A percentile compares a stretch with the other conserved stretches of the same genome.
phyloP scores from a whole-genome alignment of 106 monocot species.

The Hemerocallis citrina region DNA sequence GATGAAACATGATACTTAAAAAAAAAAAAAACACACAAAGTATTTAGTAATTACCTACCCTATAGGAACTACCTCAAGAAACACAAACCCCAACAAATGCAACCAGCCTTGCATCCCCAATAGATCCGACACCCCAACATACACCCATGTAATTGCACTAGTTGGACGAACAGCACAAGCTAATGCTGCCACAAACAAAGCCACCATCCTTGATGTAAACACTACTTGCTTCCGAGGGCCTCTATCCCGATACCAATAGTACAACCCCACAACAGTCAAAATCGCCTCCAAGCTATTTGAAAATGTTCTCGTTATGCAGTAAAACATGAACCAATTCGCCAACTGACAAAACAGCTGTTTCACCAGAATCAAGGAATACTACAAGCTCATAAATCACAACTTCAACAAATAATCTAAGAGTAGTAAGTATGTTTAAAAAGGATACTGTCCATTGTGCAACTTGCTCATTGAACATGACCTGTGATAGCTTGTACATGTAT shows the following conservation, averaged over 20 bases:
- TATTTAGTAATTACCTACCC: conserved; percentile 53
- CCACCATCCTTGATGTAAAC: conserved; percentile 49
- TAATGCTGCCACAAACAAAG: conserved; percentile 59
- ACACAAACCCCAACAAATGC: conserved; percentile 43
- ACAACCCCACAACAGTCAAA: conserved; percentile 54
- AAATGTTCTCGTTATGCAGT: conserved; percentile 79
- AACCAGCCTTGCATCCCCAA: conserved; percentile 20
- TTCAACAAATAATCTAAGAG: neutral
- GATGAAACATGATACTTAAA: too few relatives aligned
- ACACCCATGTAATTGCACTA: conserved; percentile 92
- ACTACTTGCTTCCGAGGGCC: conserved; percentile 20
- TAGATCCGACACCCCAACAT: conserved; percentile 68
- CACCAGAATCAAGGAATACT: conserved; percentile 31
- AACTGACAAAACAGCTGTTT: conserved; percentile 78
- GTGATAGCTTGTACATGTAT: conserved; percentile 79
- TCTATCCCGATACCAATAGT: conserved; percentile 62
- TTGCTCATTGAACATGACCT: conserved; percentile 46
- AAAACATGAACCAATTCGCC: conserved; percentile 93
- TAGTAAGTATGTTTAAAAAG: conserved; percentile 15
- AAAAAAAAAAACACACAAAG: neutral
- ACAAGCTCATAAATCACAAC: neutral
- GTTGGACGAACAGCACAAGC: conserved; percentile 91
- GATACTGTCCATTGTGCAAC: conserved; percentile 93
- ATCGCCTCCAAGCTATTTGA: conserved; percentile 89
- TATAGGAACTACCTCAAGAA: conserved; percentile 77